phyloP scores from a whole-genome alignment of 352 stramenopile species.

The Globisporangium camurandrum region DNA sequence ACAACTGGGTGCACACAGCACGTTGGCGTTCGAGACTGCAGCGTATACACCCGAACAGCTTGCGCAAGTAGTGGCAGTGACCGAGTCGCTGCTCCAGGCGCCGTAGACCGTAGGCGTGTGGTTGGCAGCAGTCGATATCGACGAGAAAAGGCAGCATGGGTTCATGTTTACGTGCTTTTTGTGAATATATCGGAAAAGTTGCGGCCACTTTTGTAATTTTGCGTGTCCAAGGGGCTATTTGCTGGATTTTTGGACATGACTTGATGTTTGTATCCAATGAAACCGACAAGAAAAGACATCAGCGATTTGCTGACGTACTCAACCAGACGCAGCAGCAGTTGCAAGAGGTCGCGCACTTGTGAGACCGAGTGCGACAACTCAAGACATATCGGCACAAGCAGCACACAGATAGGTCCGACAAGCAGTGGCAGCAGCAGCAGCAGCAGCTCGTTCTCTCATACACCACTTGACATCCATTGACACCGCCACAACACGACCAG shows the following conservation, averaged over 20 bases:
- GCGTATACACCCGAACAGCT: conserved; percentile 34
- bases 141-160: neutral
- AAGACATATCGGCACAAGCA: conserved; percentile 2
- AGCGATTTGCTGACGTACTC: neutral
- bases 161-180: neutral
- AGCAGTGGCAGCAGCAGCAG: neutral
- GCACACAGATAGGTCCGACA: neutral
- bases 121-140: too few species aligned
- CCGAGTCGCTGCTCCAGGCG: conserved; percentile 28
- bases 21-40: conserved; percentile 22
- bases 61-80: conserved; percentile 21
- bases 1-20: conserved; percentile 28
- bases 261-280: neutral
- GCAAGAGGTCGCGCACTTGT: neutral
- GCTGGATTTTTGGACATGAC: neutral
- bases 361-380: conserved; percentile 1
- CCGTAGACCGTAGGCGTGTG: too few species aligned
- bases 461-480: too few species aligned
- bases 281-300: conserved; percentile 1
- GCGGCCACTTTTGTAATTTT: too few species aligned
- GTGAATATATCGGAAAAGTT: neutral
- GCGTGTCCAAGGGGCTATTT: neutral
- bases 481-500: conserved; percentile 1
- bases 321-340: neutral
- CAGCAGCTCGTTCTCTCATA: conserved; percentile 3